Evolutionary conservation across 768 basidiomycete genomes (phyloP), one percentile per base, ranked within the genome.

Genomic region (Lactarius sanguifluus): DNA sequence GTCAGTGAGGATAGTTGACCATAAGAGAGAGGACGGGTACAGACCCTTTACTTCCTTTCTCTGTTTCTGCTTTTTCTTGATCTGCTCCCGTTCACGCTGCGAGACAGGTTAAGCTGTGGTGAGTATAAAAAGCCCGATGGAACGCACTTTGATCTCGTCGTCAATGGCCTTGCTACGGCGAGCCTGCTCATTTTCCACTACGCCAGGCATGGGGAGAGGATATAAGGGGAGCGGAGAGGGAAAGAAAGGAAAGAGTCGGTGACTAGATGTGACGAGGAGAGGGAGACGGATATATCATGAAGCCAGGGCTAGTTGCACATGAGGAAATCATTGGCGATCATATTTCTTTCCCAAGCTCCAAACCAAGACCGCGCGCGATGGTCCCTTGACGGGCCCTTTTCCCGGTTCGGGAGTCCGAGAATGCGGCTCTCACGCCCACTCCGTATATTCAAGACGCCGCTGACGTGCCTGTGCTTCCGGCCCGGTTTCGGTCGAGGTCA

Each of bases 1-100:
- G 43, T 32, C 18, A 1, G 43, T 60, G 34, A 43, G 13, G 38
- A 15, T 2, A 15, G 30, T 1, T 34, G 50, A 9, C 4, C 8
- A 18, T 8, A 30, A 25, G 20, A 40, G 55, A 28, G 43, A 9
- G 16, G 30, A 59, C 12, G 59, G 52, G 23, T 65, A 72, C 64
- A 43, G 64, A 83, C 86, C 85, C 81, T 86, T 88, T 23, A 88
- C 80, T 67, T 84, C 81, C 68, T 75, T 79, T 69, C 76, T 75
- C 70, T 77, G 75, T 1, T 80, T 78, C 55, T 84, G 82, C 73
- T 77, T 82, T 70, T 79, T 79, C 60, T 77, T 78, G 25, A 77
- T 73, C 57, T 77, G 77, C 55, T 88, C 86, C 73, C 78, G 82
- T 85, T 87, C 69, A 50, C 59, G 43, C 64, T 68, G 8, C n/a